Evolutionary conservation across 768 basidiomycete species (phyloP), one percentile per base, ranked within the genome.

Genomic region (Phlebiopsis flavidoalba): DNA sequence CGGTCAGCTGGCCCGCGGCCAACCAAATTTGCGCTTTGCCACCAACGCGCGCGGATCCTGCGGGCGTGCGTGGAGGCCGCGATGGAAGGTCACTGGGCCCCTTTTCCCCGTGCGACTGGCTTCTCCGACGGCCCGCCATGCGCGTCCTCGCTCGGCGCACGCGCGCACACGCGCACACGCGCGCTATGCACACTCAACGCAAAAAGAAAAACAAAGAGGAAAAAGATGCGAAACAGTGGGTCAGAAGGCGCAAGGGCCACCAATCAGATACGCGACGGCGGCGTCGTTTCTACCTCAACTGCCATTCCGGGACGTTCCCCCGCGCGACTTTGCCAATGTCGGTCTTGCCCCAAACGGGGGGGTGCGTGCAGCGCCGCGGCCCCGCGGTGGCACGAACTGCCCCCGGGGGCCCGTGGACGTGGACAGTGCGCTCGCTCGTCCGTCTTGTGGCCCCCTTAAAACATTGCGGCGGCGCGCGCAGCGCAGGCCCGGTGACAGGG

Each of bases 11-110:
- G 40, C 19, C 26, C 5, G 22, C 22, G 54, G n/a, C n/a, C n/a
- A n/a, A n/a, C n/a, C 54, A 22, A 40, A 55, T 55, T 43, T 43
- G 43, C 35, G 26, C n/a, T n/a, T n/a, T n/a, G n/a, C n/a, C n/a
- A n/a, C n/a, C n/a, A n/a, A n/a, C n/a, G 8, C 54, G 43, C 36
- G 54, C 54, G 43, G 54, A 55, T 55, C 54, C 40, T 53, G n/a
- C 17, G 8, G 3, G 3, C 26, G 40, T 17, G 17, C 17, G 48
- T 19, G 48, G 11, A 49, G 48, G 19, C 48, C 19, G 19, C 40
- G 26, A 43, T 17, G 33, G 52, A 53, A 15, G 52, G 54, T 55
- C 54, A 55, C 54, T 55, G 22, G 54, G 15, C 36, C 53, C 43
- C n/a, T n/a, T n/a, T 31, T 19, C n/a, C n/a, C 19, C 40, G 36